Conservation (phyloP, 2,329 filamentous ascomycete species). For the Colletotrichum endophyticum region DNA sequence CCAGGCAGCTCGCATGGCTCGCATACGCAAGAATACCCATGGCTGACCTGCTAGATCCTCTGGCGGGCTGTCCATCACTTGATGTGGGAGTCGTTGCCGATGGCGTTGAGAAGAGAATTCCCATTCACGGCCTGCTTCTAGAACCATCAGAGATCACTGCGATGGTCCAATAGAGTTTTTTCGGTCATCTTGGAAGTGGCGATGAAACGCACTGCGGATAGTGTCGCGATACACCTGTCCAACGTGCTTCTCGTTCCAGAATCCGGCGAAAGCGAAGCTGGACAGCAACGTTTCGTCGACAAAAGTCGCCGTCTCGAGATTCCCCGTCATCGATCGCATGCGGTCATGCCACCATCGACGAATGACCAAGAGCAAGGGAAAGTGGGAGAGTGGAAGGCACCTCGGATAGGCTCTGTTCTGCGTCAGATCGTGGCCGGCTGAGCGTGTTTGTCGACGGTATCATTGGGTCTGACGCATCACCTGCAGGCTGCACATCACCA, state of each 20-base stretch:
- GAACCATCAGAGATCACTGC: background rate
- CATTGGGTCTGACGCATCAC: background rate
- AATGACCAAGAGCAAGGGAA: background rate
- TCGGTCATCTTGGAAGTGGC: background rate
- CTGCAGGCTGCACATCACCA: background rate
- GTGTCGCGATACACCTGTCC: background rate
- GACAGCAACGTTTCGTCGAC: background rate
- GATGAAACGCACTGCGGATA: background rate
- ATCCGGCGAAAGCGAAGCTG: background rate
- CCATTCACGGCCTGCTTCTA: background rate
- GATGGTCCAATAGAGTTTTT: background rate
- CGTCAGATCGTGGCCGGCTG: background rate
- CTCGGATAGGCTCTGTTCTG: background rate
- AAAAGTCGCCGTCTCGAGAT: background rate
- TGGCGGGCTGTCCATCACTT: background rate
- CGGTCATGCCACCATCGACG: background rate
- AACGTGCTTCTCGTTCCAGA: background rate
- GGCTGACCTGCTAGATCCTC: background rate
- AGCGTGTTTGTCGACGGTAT: background rate
- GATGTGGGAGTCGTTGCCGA: background rate
- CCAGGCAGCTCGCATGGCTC: background rate
- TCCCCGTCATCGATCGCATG: background rate
- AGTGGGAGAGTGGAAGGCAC: background rate
- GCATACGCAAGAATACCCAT: background rate
- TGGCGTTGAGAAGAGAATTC: constrained; percentile 4